Conservation (phyloP, 805 yeast genomes). For the Sugiyamaella chiloensis region DNA sequence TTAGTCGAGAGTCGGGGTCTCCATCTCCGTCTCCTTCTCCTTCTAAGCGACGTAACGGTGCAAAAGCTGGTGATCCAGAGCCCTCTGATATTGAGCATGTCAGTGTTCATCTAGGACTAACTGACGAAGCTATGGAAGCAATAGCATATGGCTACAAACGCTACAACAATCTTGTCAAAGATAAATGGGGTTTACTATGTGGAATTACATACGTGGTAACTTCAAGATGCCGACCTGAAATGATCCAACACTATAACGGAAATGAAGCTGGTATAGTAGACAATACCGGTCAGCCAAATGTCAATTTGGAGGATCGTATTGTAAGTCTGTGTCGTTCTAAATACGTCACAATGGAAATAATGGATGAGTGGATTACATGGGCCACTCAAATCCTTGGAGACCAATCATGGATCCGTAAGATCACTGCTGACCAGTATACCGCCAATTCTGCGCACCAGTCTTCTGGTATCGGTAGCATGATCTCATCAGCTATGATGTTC, state of each 20-base stretch:
- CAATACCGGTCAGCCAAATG: not conserved
- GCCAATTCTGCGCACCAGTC: slow-evolving; percentile 22
- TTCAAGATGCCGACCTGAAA: slow-evolving; percentile 30
- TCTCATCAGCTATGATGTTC: slow-evolving; percentile 21
- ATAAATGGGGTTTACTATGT: slow-evolving; percentile 34
- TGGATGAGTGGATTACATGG: slow-evolving; percentile 36
- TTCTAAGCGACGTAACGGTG: slow-evolving; percentile 17
- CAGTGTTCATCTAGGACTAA: slow-evolving; percentile 19
- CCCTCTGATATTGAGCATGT: slow-evolving; percentile 19
- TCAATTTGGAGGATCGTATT: not conserved
- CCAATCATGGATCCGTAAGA: slow-evolving; percentile 32
- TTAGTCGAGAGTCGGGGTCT: slow-evolving; percentile 2
- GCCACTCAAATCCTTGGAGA: slow-evolving; percentile 33
- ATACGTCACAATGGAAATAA: slow-evolving; percentile 14
- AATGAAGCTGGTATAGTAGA: not conserved
- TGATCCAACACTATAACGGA: not conserved
- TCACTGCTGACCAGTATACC: slow-evolving; percentile 17
- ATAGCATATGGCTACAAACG: slow-evolving; percentile 28
- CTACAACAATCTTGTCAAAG: slow-evolving; percentile 33
- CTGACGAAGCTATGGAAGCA: slow-evolving; percentile 22
- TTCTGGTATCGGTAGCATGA: slow-evolving; percentile 28
- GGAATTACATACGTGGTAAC: slow-evolving; percentile 32
- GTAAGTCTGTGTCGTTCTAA: not conserved
- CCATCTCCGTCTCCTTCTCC: slow-evolving; percentile 17
- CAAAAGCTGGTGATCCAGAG: slow-evolving; percentile 24